These are phyloP conservation scores for Licmophora abbreviata DNA, from an alignment of 108 stramenopile genomes.

Conservation along the genomic window DNA sequence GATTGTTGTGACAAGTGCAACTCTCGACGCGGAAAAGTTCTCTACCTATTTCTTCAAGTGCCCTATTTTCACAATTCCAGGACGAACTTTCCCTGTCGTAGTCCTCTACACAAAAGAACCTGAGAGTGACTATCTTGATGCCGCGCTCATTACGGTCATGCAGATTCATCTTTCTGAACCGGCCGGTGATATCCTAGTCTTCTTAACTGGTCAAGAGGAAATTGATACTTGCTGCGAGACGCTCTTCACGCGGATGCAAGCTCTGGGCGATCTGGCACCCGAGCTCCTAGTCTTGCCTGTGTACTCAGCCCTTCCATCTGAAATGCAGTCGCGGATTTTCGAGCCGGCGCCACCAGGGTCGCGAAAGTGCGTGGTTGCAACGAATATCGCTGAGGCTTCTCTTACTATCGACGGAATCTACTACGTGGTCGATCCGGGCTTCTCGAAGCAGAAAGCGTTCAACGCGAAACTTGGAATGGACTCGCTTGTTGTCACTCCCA, in stretches of 20 bases:
- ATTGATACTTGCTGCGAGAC: conserved; percentile 98
- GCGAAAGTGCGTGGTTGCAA: conserved; percentile 95
- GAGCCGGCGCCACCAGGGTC: conserved; percentile 93
- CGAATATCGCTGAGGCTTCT: conserved; percentile 99
- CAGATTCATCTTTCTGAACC: conserved; percentile 97
- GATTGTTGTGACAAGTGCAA: conserved; percentile 93
- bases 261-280: conserved; percentile 91
- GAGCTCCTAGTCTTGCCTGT: conserved; percentile 97
- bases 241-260: conserved; percentile 93
- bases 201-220: conserved; percentile 98
- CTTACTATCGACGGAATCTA: conserved; percentile 99
- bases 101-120: conserved; percentile 97
- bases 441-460: conserved; percentile 96
- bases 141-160: conserved; percentile 94
- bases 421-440: conserved; percentile 99
- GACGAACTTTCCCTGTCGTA: conserved; percentile 95
- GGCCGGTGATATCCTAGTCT: conserved; percentile 94
- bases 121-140: conserved; percentile 95
- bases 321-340: conserved; percentile 99
- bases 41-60: conserved; percentile 92
- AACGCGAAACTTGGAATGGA: conserved; percentile 98
- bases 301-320: conserved; percentile 93
- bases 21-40: conserved; percentile 97
- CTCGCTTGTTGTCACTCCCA: conserved; percentile 94
- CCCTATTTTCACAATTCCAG: conserved; percentile 97